A percentile compares a stretch with the other conserved stretches of the same genome.
Evolutionary conservation across 768 basidiomycete genomes (phyloP).

Genomic region (Mycena rebaudengoi): DNA sequence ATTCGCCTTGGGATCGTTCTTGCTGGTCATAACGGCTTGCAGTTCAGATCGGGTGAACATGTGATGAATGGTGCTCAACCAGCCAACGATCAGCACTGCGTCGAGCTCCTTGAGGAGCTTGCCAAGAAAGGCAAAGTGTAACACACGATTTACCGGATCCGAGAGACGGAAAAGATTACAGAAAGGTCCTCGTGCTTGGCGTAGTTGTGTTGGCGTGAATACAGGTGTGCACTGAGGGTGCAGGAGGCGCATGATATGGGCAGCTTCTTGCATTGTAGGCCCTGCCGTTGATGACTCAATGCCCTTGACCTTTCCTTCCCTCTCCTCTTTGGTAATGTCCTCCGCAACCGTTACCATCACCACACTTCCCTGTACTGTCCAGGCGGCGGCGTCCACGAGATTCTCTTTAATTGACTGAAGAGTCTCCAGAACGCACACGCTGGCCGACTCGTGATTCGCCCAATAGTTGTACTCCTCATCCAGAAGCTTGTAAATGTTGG

Average conservation of each 20-base stretch:
- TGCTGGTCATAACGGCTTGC: neutral
- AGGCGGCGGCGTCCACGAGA: neutral
- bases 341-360: neutral
- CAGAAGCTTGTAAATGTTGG: neutral
- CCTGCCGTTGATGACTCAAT: neutral
- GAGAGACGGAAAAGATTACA: neutral
- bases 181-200: neutral
- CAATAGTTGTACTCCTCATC: neutral
- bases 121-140: neutral
- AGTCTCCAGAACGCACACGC: neutral
- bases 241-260: neutral
- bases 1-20: no score
- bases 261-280: neutral
- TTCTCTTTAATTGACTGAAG: neutral
- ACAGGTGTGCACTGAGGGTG: no score
- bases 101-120: neutral
- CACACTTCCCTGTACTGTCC: neutral
- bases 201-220: no score
- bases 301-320: neutral
- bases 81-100: neutral
- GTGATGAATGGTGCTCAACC: neutral
- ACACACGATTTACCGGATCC: neutral
- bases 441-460: neutral
- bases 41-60: neutral
- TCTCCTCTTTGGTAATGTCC: neutral